Conservation (phyloP, 495 filamentous ascomycete genomes). For the Chaetomium fimeti region DNA sequence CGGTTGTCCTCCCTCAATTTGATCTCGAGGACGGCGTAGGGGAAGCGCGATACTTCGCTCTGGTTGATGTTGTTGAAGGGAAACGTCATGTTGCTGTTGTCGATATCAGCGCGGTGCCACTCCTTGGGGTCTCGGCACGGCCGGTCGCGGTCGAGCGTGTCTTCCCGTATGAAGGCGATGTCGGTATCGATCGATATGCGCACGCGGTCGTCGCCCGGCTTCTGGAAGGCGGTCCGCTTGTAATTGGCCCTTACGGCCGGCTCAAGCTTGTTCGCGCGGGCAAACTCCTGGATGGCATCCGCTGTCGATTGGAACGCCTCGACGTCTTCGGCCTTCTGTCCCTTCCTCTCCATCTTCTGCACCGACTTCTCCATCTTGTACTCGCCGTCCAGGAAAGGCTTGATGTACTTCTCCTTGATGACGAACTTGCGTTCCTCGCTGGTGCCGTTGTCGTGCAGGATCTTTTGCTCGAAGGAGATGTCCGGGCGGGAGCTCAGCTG, state of each 20-base stretch:
- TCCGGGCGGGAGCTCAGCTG: conserved; percentile 73
- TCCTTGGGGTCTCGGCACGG: conserved; percentile 83
- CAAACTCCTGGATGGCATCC: conserved; percentile 73
- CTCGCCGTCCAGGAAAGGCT: conserved; percentile 79
- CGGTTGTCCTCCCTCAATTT: conserved; percentile 69
- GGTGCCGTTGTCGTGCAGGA: conserved; percentile 66
- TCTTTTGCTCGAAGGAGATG: conserved; percentile 86
- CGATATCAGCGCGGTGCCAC: conserved; percentile 92
- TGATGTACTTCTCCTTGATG: conserved; percentile 91
- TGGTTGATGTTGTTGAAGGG: conserved; percentile 82
- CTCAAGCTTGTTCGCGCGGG: conserved; percentile 72
- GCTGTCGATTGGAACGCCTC: conserved; percentile 70
- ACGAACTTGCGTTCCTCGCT: conserved; percentile 75
- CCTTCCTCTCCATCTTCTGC: conserved; percentile 72
- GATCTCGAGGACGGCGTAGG: conserved; percentile 88
- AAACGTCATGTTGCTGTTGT: conserved; percentile 75
- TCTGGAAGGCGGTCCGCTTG: conserved; percentile 92
- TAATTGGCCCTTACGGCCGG: conserved; percentile 91
- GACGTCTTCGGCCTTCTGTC: conserved; percentile 58
- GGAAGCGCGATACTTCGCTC: conserved; percentile 90
- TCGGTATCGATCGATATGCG: conserved; percentile 91
- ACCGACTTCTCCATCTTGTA: conserved; percentile 92
- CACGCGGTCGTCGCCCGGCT: conserved; percentile 86
- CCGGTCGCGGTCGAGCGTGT: conserved; percentile 74
- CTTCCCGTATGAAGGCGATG: conserved; percentile 89